Evolutionary conservation across 78 protist genomes (phyloP).

Genomic region (Monosiga brevicollis): DNA sequence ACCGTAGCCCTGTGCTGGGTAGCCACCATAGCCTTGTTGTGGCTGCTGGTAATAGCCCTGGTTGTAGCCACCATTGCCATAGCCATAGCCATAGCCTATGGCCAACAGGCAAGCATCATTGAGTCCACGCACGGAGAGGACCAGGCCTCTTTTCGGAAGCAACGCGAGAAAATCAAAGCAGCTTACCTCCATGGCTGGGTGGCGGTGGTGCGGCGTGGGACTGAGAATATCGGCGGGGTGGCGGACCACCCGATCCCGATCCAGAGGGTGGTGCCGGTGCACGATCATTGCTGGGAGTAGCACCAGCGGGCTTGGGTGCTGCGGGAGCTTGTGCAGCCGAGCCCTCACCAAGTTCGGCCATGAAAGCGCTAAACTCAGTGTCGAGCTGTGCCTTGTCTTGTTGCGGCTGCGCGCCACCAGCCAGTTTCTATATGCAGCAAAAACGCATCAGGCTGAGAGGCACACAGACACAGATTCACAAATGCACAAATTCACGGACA

Average conservation of each 20-base stretch:
- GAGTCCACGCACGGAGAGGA: background rate
- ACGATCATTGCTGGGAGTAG: background rate
- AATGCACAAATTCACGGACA: background rate
- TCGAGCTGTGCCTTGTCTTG: background rate
- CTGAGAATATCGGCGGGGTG: background rate
- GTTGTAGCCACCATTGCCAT: background rate
- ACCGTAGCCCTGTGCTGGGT: too few relatives aligned
- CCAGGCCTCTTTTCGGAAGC: background rate
- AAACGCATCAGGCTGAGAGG: background rate
- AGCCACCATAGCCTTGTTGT: too few relatives aligned
- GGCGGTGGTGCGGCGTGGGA: background rate
- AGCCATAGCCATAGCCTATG: background rate
- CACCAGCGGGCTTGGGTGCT: background rate
- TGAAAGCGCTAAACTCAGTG: conserved; percentile 15
- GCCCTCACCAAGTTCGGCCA: conserved; percentile 6
- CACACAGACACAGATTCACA: background rate
- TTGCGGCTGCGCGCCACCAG: background rate
- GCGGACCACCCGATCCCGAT: background rate
- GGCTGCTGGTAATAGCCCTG: background rate
- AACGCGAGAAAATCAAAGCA: background rate
- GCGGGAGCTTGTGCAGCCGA: background rate
- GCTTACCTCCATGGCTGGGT: background rate
- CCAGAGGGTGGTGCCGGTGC: background rate
- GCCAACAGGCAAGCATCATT: background rate
- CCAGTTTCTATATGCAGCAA: background rate